phyloP scores from a whole-genome alignment of 2,329 filamentous ascomycete genomes.

The Volutella citrinella region DNA sequence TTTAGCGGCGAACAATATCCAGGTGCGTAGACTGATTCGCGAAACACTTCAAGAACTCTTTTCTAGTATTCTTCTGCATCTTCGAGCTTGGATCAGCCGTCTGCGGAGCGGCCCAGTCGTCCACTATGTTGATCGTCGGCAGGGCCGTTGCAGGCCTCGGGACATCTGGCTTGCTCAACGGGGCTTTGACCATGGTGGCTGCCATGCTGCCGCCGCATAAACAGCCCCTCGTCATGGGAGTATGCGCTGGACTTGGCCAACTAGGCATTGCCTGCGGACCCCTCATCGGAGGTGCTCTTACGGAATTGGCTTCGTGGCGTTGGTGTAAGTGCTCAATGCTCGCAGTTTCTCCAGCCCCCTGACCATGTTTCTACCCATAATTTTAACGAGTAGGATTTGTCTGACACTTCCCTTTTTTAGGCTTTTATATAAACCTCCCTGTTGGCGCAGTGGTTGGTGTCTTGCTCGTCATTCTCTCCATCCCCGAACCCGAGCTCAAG shows the following conservation, averaged over 20 bases:
- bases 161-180: not conserved
- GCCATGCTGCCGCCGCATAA: not conserved
- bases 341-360: too few relatives aligned
- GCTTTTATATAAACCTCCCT: conserved; percentile 56
- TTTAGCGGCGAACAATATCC: too few relatives aligned
- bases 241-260: not conserved
- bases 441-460: conserved; percentile 18
- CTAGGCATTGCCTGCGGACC: conserved; percentile 38
- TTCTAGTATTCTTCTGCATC: not conserved
- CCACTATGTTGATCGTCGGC: conserved; percentile 2
- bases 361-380: not conserved
- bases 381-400: too few relatives aligned
- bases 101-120: not conserved
- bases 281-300: conserved; percentile 59
- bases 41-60: too few relatives aligned
- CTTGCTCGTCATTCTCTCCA: not conserved
- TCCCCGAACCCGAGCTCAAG: conserved; percentile 2
- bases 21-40: too few relatives aligned
- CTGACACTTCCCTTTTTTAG: too few relatives aligned
- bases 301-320: conserved; percentile 55
- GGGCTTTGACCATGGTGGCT: conserved; percentile 1
- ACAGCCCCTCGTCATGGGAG: not conserved
- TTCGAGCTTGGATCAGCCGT: conserved; percentile 2
- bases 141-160: conserved; percentile 1
- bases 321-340: conserved; percentile 35